These are phyloP conservation scores for Mycena haematopus DNA, from an alignment of 768 basidiomycete genomes.

Conservation along the genomic window DNA sequence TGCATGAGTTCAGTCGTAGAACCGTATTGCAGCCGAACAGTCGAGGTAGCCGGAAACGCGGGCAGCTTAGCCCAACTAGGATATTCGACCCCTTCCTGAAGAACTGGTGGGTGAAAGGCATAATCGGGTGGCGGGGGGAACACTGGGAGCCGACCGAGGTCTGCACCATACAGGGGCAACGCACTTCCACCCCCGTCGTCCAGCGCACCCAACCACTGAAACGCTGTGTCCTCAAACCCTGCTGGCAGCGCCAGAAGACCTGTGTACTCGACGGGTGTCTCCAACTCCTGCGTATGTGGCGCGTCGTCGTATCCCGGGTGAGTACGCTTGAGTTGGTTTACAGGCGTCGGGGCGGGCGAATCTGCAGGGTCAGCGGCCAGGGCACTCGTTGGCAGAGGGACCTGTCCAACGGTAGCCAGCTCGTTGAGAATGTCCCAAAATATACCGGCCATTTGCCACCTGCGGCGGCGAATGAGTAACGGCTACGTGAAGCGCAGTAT, in stretches of 20 bases:
- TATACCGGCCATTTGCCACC: constrained; percentile 51
- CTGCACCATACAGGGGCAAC: constrained; percentile 51
- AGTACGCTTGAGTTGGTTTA: background rate
- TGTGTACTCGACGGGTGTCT: background rate
- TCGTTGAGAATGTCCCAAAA: constrained; percentile 36
- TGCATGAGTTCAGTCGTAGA: too few species aligned
- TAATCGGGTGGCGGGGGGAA: constrained; percentile 24
- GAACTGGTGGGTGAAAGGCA: background rate
- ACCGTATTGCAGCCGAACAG: too few species aligned
- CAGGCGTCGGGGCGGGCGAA: background rate
- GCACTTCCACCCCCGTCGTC: constrained; percentile 26
- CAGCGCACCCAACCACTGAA: constrained; percentile 9
- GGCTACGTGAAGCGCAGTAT: background rate
- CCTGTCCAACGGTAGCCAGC: constrained; percentile 8
- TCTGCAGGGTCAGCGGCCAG: background rate
- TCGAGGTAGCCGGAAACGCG: too few species aligned
- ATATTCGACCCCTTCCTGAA: background rate
- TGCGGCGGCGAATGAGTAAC: constrained; percentile 17
- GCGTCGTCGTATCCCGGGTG: background rate
- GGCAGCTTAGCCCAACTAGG: background rate
- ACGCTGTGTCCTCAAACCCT: background rate
- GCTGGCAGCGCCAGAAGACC: background rate
- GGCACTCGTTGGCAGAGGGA: background rate
- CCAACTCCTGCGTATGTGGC: background rate
- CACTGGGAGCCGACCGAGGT: constrained; percentile 48